Base-by-base conservation (phyloP, 139 green algal species). In the Bryopsis sp. region DNA sequence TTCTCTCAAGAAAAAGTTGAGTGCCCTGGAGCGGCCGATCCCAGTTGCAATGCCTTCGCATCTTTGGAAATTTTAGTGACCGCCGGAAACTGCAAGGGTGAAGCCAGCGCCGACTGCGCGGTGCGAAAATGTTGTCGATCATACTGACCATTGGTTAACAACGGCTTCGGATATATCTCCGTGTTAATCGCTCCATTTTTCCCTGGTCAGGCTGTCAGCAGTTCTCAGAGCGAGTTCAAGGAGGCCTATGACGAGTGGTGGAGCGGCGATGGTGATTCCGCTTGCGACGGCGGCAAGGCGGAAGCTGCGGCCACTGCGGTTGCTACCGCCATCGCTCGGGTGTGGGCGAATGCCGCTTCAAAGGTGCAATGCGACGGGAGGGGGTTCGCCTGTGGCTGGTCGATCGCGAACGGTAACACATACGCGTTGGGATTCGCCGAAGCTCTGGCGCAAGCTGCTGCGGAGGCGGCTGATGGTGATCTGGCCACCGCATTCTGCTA, bases 11-110 rank as follows among this genome's bases (percentile, higher is more conserved):
- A n/a, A n/a, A n/a, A n/a, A n/a, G n/a, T n/a, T n/a, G n/a, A n/a
- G n/a, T n/a, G n/a, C n/a, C n/a, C n/a, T n/a, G n/a, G n/a, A n/a
- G n/a, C n/a, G n/a, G n/a, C n/a, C n/a, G n/a, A n/a, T n/a, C n/a
- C n/a, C n/a, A n/a, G n/a, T n/a, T n/a, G n/a, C n/a, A n/a, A n/a
- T 32, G 50, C 50, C 50, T 61, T 61, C 24, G 50, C 50, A 33
- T 22, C 50, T 6, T 8, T 61, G 8, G 33, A 61, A 26, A 61
- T 61, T 61, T 8, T 32, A 61, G 50, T 61, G 24, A 32, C 15
- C 50, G 5, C 8, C 11, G 50, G 15, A 28, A 33, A 15, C 6
- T 61, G 50, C 50, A 28, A 61, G 50, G 50, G 50, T 28, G 15
- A 61, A 28, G 50, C 50, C 19, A 26, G 8, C 15, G 50, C 50